Base-by-base conservation (phyloP, 192 early-diverging fungal genomes). In the Gryganskiella cystojenkinii region DNA sequence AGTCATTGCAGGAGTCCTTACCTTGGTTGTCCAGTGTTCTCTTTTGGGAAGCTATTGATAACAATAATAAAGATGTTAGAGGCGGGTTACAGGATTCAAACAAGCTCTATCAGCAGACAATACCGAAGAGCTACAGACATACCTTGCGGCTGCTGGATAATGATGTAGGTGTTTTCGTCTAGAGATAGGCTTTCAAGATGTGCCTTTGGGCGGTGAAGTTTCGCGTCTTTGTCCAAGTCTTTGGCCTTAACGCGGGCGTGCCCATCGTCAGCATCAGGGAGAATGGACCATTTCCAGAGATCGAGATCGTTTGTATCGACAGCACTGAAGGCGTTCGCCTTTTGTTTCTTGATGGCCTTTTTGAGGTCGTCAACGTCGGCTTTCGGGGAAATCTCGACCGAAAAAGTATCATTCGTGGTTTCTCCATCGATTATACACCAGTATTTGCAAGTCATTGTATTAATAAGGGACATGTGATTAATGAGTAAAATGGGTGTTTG, bases 341-440 rank as follows among this genome's bases (percentile, higher is more conserved):
- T 70, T 49, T 53, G 22, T 13, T 30, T 14, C 56, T 53, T 49
- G 47, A 61, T 53, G 13, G 45, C 31, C 19, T 52, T 5, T 50
- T 55, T 62, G 61, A 71, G 69, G 43, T 53, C 44, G 24, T 50
- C 17, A 46, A 71, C 24, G 28, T 44, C 33, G 19, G 42, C 27
- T 34, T 50, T 52, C 43, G 37, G 27, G 30, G 25, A 27, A 66
- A 66, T 6, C 27, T 37, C 24, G 55, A 66, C 64, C 40, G 4
- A 10, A 34, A 66, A 66, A 45, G 64, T n/a, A 8, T 66, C n/a
- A 13, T 20, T 35, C 2, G 33, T 53, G 31, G 27, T 40, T n/a
- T 56, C 55, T 56, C 62, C 62, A 64, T 50, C 35, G 19, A 64
- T 20, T 53, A 64, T 20, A 33, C 62, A n/a, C n/a, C n/a, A n/a